Conservation (phyloP, 176 grass and related monocot species). For the Musa troglodytarum region DNA sequence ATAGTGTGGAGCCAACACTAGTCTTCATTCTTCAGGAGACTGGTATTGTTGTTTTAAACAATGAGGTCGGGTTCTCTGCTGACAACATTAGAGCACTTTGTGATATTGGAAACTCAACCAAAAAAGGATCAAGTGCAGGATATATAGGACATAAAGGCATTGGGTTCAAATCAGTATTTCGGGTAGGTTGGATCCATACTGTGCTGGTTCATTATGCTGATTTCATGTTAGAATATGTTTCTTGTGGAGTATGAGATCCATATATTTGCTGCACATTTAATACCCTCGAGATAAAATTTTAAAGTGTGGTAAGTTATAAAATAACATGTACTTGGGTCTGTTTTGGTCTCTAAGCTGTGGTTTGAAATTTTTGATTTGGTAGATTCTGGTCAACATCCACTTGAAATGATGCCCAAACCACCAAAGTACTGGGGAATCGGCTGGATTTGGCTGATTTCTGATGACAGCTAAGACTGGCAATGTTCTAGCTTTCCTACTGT, state of each 20-base stretch:
- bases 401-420: too few relatives aligned
- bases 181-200: conserved; percentile 39
- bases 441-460: too few relatives aligned
- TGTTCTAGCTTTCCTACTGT: too few relatives aligned
- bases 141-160: conserved; percentile 99
- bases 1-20: conserved; percentile 75
- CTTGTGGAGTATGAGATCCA: background rate
- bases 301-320: too few relatives aligned
- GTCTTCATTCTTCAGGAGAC: conserved; percentile 81
- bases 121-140: conserved; percentile 74
- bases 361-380: too few relatives aligned
- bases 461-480: too few relatives aligned
- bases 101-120: conserved; percentile 93
- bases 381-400: too few relatives aligned
- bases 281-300: too few relatives aligned
- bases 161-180: conserved; percentile 98
- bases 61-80: conserved; percentile 76
- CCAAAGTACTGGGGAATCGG: too few relatives aligned
- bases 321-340: too few relatives aligned
- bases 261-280: too few relatives aligned
- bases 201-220: conserved; percentile 10
- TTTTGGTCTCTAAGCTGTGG: too few relatives aligned
- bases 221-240: background rate
- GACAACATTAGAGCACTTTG: conserved; percentile 94
- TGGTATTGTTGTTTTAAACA: conserved; percentile 84